phyloP scores from a whole-genome alignment of 2,329 filamentous ascomycete genomes.

The Lecanosticta acicola region DNA sequence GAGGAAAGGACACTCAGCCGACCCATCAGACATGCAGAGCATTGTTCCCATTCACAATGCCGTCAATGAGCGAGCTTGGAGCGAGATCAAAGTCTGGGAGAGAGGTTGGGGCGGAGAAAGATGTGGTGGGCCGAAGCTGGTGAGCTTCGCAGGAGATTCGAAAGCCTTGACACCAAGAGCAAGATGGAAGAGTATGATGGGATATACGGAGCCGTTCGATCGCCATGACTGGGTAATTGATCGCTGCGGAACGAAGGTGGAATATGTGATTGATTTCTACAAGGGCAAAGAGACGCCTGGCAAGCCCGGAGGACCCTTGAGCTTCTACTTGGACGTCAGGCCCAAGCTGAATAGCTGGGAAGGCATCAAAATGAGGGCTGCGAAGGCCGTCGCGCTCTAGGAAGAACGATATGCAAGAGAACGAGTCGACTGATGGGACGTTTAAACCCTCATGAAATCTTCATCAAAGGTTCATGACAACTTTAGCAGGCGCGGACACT shows the following conservation, averaged over 20 bases:
- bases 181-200: constrained; percentile 68
- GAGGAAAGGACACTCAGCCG: constrained; percentile 74
- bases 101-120: constrained; percentile 54
- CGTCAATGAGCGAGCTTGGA: constrained; percentile 94
- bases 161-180: constrained; percentile 71
- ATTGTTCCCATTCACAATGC: constrained; percentile 98
- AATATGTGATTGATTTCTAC: constrained; percentile 99
- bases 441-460: too few relatives aligned
- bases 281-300: constrained; percentile 52
- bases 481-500: too few relatives aligned
- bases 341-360: constrained; percentile 61
- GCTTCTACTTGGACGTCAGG: constrained; percentile 60
- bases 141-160: constrained; percentile 69
- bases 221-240: constrained; percentile 97
- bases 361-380: constrained; percentile 53
- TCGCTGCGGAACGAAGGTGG: constrained; percentile 74
- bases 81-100: constrained; percentile 88
- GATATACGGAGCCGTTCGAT: constrained; percentile 91
- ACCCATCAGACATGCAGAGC: constrained; percentile 72
- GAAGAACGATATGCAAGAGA: neutral
- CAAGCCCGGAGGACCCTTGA: constrained; percentile 43
- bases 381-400: constrained; percentile 23
- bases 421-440: too few relatives aligned
- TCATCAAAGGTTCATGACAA: too few relatives aligned
- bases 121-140: constrained; percentile 74